phyloP scores from a whole-genome alignment of 768 basidiomycete genomes.

The Lyophyllum decastes region DNA sequence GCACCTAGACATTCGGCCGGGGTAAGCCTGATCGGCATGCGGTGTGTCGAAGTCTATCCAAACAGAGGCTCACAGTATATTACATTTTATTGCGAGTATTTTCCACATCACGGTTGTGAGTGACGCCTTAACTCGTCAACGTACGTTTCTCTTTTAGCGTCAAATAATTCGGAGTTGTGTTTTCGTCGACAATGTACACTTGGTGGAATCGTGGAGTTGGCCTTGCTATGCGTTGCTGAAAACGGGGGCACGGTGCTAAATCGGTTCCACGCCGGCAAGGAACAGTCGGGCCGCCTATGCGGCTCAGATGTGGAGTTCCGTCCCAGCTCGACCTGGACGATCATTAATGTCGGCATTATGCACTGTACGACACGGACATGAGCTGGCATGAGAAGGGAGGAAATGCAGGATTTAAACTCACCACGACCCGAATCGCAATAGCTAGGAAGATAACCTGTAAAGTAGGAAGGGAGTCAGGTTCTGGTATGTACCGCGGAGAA shows the following conservation, averaged over 20 bases:
- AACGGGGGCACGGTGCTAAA: too few species aligned
- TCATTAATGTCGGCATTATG: not conserved
- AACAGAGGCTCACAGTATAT: too few species aligned
- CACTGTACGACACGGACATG: not conserved
- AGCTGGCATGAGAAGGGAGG: not conserved
- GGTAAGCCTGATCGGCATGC: too few species aligned
- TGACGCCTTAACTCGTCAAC: too few species aligned
- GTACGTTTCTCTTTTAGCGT: not conserved
- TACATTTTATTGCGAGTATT: too few species aligned
- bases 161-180: not conserved
- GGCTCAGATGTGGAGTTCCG: not conserved
- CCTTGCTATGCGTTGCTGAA: too few species aligned
- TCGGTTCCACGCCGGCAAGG: not conserved
- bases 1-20: too few species aligned
- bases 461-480: not conserved
- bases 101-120: too few species aligned
- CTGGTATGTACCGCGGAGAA: not conserved
- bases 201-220: too few species aligned
- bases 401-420: constrained; percentile 11
- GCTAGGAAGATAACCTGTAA: constrained; percentile 16
- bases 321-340: not conserved
- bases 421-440: constrained; percentile 26
- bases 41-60: too few species aligned
- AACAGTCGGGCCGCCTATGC: not conserved
- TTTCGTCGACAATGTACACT: not conserved